These are phyloP conservation scores for Pseudopyricularia javanii DNA, from an alignment of 2,329 filamentous ascomycete species.

Conservation along the genomic window DNA sequence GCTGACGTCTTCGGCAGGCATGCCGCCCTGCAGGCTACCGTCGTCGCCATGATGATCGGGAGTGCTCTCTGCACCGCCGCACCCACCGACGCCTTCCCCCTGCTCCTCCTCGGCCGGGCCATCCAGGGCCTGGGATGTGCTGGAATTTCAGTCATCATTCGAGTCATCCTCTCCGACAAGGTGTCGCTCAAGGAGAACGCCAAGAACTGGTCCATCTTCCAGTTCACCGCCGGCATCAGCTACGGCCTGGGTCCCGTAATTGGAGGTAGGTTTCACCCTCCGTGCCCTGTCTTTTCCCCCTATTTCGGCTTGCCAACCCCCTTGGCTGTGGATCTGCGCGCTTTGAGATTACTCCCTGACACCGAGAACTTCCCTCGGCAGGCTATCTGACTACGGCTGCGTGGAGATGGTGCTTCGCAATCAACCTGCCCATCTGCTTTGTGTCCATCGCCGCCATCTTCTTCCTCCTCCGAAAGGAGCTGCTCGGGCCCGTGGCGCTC, in stretches of 20 bases:
- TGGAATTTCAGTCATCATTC: conserved; percentile 46
- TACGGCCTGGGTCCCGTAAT: conserved; percentile 50
- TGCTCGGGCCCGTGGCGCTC: conserved; percentile 38
- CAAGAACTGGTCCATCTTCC: conserved; percentile 49
- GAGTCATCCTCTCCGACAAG: conserved; percentile 50
- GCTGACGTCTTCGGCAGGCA: conserved; percentile 56
- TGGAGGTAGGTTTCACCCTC: conserved; percentile 26
- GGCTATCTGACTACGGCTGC: conserved; percentile 41
- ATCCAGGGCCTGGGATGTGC: conserved; percentile 51
- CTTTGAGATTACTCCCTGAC: too few relatives aligned
- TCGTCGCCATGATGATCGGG: conserved; percentile 45
- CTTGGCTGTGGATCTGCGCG: too few relatives aligned
- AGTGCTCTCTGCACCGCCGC: conserved; percentile 49
- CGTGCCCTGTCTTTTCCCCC: neutral
- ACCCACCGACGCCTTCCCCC: conserved; percentile 37
- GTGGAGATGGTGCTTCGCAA: conserved; percentile 58
- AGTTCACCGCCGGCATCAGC: conserved; percentile 43
- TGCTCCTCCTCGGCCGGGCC: conserved; percentile 49
- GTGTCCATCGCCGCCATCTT: conserved; percentile 40
- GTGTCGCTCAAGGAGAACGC: conserved; percentile 49
- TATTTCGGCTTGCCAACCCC: too few relatives aligned
- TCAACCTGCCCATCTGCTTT: conserved; percentile 44
- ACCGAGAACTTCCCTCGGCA: neutral
- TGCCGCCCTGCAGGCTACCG: conserved; percentile 39
- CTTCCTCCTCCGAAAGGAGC: conserved; percentile 43